phyloP scores from a whole-genome alignment of 371 early-diverging fungal genomes.

The Apophysomyces trapeziformis region DNA sequence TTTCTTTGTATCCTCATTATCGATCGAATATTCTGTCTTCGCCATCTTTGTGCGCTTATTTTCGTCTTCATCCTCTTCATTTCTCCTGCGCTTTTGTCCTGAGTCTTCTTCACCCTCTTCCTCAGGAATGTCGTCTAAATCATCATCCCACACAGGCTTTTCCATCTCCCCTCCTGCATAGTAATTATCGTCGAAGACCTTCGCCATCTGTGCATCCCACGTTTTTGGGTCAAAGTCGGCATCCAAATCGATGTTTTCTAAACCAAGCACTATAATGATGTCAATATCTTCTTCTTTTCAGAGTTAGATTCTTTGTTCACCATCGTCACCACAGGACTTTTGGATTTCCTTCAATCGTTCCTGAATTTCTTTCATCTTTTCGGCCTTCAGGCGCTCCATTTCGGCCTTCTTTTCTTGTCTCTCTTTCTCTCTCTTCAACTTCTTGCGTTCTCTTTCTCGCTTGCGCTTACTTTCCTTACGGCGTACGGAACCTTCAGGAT shows the following conservation, averaged over 20 bases:
- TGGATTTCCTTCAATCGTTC: slow-evolving; percentile 81
- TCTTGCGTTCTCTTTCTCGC: slow-evolving; percentile 65
- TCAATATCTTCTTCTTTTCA: not conserved
- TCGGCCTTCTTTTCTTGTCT: slow-evolving; percentile 78
- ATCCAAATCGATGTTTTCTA: slow-evolving; percentile 84
- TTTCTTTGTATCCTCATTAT: slow-evolving; percentile 38
- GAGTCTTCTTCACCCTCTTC: slow-evolving; percentile 54
- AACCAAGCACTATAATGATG: slow-evolving; percentile 51
- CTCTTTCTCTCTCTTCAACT: slow-evolving; percentile 72
- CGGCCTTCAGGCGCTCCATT: slow-evolving; percentile 86
- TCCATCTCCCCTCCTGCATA: slow-evolving; percentile 56
- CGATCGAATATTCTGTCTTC: slow-evolving; percentile 24
- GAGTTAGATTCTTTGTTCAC: slow-evolving; percentile 24
- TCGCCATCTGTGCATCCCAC: slow-evolving; percentile 83
- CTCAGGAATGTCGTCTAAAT: slow-evolving; percentile 78
- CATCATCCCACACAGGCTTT: slow-evolving; percentile 89
- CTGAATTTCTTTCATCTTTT: slow-evolving; percentile 82
- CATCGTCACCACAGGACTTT: slow-evolving; percentile 81
- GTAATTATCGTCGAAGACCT: slow-evolving; percentile 77
- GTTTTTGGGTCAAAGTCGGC: slow-evolving; percentile 89
- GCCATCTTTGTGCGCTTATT: slow-evolving; percentile 30
- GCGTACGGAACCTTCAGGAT: slow-evolving; percentile 72
- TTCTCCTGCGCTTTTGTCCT: slow-evolving; percentile 32
- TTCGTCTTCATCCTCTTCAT: slow-evolving; percentile 37
- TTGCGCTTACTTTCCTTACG: slow-evolving; percentile 80